Base-by-base conservation (phyloP, 768 basidiomycete genomes). In the Hemileccinum impolitum region DNA sequence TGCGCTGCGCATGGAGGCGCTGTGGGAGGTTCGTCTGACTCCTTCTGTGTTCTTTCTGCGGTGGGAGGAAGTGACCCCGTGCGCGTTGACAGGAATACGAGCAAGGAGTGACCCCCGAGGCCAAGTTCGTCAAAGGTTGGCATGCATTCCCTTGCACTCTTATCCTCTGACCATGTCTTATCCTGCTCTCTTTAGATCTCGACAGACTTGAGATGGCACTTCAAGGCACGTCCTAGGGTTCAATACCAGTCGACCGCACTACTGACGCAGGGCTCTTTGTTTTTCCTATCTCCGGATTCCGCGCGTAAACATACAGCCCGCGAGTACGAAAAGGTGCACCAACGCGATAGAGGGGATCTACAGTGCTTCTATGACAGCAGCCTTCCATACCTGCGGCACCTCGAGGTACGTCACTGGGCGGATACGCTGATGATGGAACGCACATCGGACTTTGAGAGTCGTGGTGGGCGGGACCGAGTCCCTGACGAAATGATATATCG, bases 171-270 rank as follows among this genome's bases (percentile, higher is more conserved):
- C 10, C 37, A 15, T 13, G 39, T n/a, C 14, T 25, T 6, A 38
- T 38, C 14, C 23, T 14, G 8, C 14, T 14, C 6, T 26, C 10
- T 25, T 18, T 8, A 92, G 91, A 94, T 62, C 75, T 94, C 5
- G 91, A 94, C 62, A 76, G 87, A 6, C 84, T 92, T 48, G 91
- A 94, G 65, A 87, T 94, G 87, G 89, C 89, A 1, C 72, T 82
- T 1, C 91, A 94, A 77, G 90, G 87, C 80, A 41, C 14, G 43
- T 49, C 19, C 21, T 61, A 28, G 39, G 42, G 30, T 39, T 39
- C 3, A 23, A 23, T 23, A 12, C 7, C 28, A 12, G 28, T 30
- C 28, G 28, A 30, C 28, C 28, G 28, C 15, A 31, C 11, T 14
- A 35, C 21, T n/a, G 43, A 43, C 2, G 17, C 30, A 5, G 12